Evolutionary conservation across 139 green algal genomes (phyloP).

Genomic region (Auxenochlorella pyrenoidosa): DNA sequence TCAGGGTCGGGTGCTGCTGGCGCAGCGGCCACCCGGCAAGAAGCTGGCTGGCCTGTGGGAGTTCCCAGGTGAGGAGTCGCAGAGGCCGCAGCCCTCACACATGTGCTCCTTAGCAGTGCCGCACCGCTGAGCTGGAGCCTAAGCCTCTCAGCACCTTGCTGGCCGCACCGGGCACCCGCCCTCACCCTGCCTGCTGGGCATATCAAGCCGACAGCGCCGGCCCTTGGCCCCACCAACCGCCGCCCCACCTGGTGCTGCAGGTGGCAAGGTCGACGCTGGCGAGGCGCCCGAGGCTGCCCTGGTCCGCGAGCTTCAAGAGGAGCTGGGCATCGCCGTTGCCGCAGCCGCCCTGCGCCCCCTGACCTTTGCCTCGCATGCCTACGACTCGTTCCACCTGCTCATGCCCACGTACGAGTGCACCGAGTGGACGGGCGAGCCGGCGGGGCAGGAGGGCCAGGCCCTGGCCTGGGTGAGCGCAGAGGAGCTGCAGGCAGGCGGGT

Average conservation of each 20-base stretch:
- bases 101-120: too few species aligned
- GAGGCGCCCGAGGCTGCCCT: constrained; percentile 72
- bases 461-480: constrained; percentile 36
- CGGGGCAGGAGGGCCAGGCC: constrained; percentile 31
- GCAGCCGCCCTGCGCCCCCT: constrained; percentile 18
- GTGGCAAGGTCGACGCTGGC: constrained; percentile 54
- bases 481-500: not conserved
- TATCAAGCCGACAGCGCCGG: too few species aligned
- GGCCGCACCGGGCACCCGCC: too few species aligned
- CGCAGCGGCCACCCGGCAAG: constrained; percentile 70
- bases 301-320: constrained; percentile 72
- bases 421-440: constrained; percentile 16
- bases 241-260: not conserved
- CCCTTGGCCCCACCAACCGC: too few species aligned
- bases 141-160: too few species aligned
- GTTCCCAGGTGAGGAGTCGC: constrained; percentile 12
- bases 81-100: too few species aligned
- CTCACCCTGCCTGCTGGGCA: too few species aligned
- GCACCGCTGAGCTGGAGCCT: too few species aligned
- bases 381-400: constrained; percentile 48
- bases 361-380: constrained; percentile 49
- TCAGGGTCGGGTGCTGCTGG: constrained; percentile 66
- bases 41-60: constrained; percentile 70
- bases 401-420: constrained; percentile 43
- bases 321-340: constrained; percentile 55